A percentile compares a stretch with the other conserved stretches of the same genome.
Conservation (phyloP, 169 alveolate species). For the Plasmodium adleri region DNA sequence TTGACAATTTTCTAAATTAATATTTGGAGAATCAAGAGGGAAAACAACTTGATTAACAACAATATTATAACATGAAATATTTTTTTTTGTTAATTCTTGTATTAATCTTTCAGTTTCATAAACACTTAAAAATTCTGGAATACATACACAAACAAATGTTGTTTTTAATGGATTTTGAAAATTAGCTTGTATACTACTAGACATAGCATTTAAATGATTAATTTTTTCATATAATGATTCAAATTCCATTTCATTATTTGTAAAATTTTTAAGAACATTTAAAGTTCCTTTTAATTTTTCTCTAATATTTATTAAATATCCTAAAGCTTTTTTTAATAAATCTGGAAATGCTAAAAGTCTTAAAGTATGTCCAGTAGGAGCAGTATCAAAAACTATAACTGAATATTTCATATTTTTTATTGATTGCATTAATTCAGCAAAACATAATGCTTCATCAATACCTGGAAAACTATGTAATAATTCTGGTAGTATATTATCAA, state of each 20-base stretch:
- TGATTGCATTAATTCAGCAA: conserved; percentile 96
- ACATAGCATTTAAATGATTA: conserved; percentile 87
- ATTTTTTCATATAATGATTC: conserved; percentile 85
- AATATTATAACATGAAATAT: conserved; percentile 96
- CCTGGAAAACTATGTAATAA: conserved; percentile 97
- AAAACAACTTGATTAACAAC: conserved; percentile 97
- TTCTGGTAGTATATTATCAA: conserved; percentile 90
- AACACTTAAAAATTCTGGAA: conserved; percentile 98
- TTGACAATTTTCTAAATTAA: conserved; percentile 29
- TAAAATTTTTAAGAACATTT: conserved; percentile 63
- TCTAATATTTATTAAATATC: conserved; percentile 91
- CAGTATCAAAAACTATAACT: conserved; percentile 98
- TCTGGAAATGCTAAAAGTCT: conserved; percentile 97
- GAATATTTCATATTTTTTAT: conserved; percentile 95
- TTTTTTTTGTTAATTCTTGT: conserved; percentile 95
- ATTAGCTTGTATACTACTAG: conserved; percentile 86
- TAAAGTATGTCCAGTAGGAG: conserved; percentile 99
- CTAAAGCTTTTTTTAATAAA: conserved; percentile 94
- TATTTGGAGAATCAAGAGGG: conserved; percentile 85
- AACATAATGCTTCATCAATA: conserved; percentile 98
- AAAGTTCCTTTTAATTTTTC: conserved; percentile 80
- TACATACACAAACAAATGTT: conserved; percentile 99
- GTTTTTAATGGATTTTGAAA: conserved; percentile 91
- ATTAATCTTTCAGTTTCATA: conserved; percentile 99
- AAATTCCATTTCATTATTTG: conserved; percentile 56